Evolutionary conservation across 208 protist species (phyloP).

Genomic region (Crithidia expoeki): DNA sequence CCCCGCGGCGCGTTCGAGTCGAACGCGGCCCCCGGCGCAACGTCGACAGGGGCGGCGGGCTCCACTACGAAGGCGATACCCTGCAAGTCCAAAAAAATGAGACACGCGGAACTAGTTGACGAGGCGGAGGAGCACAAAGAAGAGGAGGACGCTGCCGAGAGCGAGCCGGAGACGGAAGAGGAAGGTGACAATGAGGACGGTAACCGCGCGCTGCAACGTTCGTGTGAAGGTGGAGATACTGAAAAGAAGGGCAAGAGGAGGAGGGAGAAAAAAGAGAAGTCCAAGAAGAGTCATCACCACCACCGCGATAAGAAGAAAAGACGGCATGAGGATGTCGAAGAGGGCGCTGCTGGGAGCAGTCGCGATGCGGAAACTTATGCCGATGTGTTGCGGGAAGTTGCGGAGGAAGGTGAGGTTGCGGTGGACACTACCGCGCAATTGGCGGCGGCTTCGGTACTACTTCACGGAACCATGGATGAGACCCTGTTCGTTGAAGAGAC

Average conservation of each 20-base stretch:
- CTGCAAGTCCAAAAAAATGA: neutral
- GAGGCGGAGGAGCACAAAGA: constrained; percentile 12
- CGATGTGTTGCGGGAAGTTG: neutral
- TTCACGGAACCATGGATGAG: constrained; percentile 3
- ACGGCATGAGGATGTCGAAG: neutral
- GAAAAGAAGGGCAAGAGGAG: neutral
- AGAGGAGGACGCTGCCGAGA: neutral
- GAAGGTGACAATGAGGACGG: neutral
- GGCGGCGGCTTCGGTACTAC: neutral
- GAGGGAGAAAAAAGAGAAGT: neutral
- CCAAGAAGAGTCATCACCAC: constrained; percentile 18
- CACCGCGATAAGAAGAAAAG: constrained; percentile 13
- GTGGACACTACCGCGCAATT: neutral
- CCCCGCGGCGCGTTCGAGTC: neutral
- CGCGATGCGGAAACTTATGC: neutral
- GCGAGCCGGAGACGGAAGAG: neutral
- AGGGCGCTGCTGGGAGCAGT: neutral
- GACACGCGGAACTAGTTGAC: neutral
- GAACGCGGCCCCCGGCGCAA: neutral
- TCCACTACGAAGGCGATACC: neutral
- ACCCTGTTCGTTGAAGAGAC: constrained; percentile 17
- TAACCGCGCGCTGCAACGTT: neutral
- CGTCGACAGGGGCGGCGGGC: neutral
- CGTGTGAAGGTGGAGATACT: neutral
- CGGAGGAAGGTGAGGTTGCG: neutral